Base-by-base conservation (phyloP, 768 basidiomycete genomes). In the Leccinum imitatum region DNA sequence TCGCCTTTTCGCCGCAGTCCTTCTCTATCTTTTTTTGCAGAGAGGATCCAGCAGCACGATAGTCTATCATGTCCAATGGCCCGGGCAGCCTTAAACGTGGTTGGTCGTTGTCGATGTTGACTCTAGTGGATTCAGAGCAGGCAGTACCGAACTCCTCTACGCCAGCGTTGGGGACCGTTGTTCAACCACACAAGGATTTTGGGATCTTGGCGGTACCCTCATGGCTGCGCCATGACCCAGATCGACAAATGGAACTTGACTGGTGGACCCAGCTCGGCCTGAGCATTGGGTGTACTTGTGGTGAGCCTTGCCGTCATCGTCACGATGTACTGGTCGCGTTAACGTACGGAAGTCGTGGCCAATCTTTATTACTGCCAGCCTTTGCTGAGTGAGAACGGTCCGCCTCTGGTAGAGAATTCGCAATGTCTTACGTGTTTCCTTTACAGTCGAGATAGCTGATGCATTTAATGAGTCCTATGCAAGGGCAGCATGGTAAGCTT, bases 301-400 rank as follows among this genome's bases (percentile, higher is more conserved):
- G 78, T 77, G 58, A 67, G 78, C 30, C 44, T 33, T 63, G 54
- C 60, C 46, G 47, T 58, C 10, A 50, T 54, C 3, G 27, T 60
- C 30, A 55, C 35, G 57, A 59, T 57, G 30, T n/a, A 1, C 2
- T 5, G 0, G 27, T 50, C 30, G 19, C n/a, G 9, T 23, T 66
- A 17, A 62, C 58, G 7, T 19, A 2, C 7, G 4, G 14, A 54
- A 73, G 73, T 64, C 50, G 84, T 84, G 30, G 81, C 85, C 27
- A 93, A 93, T 69, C 74, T 94, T 53, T 93, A 92, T 69, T 94
- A 93, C 61, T 89, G 86, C 62, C 90, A 91, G 73, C 91, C 91
- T 8, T 73, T 93, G 60, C 75, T 93, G 10, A 89, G 90, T 85
- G 67, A 67, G 80, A 75, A 64, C 10, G 1, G 14, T 41, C 14